Conservation (phyloP, 2,329 filamentous ascomycete species). For the Rhexocercosporidium sp. region DNA sequence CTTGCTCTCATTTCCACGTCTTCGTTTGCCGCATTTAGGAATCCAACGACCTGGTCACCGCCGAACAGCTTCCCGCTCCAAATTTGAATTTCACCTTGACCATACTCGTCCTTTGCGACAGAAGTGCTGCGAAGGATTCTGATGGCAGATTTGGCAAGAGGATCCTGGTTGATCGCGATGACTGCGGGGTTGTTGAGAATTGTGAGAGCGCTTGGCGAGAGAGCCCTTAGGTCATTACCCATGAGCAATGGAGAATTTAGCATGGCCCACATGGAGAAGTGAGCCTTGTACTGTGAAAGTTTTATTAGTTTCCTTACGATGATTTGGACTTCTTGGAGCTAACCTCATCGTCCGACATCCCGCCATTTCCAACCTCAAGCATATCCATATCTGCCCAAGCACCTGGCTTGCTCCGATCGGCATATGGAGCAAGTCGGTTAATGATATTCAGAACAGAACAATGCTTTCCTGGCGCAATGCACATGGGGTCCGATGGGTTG, state of each 20-base stretch:
- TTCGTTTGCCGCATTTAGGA: conserved; percentile 52
- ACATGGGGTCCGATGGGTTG: conserved; percentile 23
- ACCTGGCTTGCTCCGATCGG: conserved; percentile 24
- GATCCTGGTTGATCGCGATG: conserved; percentile 45
- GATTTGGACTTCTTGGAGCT: not conserved
- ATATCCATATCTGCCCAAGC: conserved; percentile 34
- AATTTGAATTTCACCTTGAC: conserved; percentile 52
- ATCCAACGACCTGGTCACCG: conserved; percentile 48
- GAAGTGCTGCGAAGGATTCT: conserved; percentile 48
- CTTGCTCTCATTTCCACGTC: conserved; percentile 51
- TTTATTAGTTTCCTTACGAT: not conserved
- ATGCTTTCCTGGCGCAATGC: conserved; percentile 27
- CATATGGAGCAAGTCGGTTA: conserved; percentile 26
- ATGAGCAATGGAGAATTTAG: conserved; percentile 34
- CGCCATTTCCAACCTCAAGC: conserved; percentile 32
- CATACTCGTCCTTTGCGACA: conserved; percentile 44
- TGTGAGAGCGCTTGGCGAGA: conserved; percentile 23
- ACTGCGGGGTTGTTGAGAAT: conserved; percentile 41
- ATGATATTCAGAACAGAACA: conserved; percentile 29
- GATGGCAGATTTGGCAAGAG: conserved; percentile 36
- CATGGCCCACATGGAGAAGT: conserved; percentile 36
- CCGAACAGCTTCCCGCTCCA: conserved; percentile 53
- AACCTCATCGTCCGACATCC: conserved; percentile 31
- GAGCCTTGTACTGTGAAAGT: conserved; percentile 37
- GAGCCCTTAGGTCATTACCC: conserved; percentile 29